Conservation (phyloP, 192 early-diverging fungal species). For the Linnemannia schmuckeri region DNA sequence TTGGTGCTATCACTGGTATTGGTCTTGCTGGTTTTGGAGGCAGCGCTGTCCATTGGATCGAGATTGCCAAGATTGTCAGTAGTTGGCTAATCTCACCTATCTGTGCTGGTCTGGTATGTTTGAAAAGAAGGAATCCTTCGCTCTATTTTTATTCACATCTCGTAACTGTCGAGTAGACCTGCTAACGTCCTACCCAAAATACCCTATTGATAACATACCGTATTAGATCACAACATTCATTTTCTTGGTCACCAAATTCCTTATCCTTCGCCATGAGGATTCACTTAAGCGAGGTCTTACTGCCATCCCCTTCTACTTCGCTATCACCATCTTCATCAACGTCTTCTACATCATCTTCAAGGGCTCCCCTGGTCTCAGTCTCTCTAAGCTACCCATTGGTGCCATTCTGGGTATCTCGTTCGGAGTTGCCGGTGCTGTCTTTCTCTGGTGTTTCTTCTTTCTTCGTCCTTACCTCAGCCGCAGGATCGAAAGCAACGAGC, state of each 20-base stretch:
- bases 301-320: constrained; percentile 82
- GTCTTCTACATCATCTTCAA: constrained; percentile 82
- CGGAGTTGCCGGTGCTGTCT: constrained; percentile 68
- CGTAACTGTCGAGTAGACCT: neutral
- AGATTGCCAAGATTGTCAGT: constrained; percentile 29
- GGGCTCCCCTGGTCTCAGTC: constrained; percentile 67
- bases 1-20: constrained; percentile 83
- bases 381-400: constrained; percentile 57
- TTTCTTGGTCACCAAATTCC: constrained; percentile 75
- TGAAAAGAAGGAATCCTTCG: neutral
- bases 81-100: constrained; percentile 84
- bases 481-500: constrained; percentile 72
- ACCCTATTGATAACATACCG: neutral
- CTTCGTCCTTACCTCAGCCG: constrained; percentile 75
- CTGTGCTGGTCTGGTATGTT: constrained; percentile 68
- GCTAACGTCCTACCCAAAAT: neutral
- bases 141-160: neutral
- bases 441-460: constrained; percentile 71
- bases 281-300: constrained; percentile 74
- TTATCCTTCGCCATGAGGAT: constrained; percentile 70
- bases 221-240: constrained; percentile 63
- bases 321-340: constrained; percentile 73
- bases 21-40: constrained; percentile 81
- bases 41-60: constrained; percentile 71
- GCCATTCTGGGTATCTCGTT: constrained; percentile 72